phyloP scores from a whole-genome alignment of 257 asterid genomes.

The Penstemon newberryi region DNA sequence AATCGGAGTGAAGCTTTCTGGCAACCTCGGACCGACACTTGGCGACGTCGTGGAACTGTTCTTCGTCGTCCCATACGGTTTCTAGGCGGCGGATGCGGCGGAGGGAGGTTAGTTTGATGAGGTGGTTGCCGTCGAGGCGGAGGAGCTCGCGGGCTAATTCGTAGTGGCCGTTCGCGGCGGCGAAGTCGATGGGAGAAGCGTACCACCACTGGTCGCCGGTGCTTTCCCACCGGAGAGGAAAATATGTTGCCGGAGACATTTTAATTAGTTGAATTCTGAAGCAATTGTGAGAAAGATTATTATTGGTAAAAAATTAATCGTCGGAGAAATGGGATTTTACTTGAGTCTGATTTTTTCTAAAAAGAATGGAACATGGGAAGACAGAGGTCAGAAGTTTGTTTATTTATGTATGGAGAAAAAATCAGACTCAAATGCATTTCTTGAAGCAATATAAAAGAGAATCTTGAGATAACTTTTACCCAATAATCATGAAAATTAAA shows the following conservation, averaged over 20 bases:
- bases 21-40: conserved; percentile 74
- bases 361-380: no score
- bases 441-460: no score
- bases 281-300: background rate
- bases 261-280: background rate
- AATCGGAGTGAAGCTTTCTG: conserved; percentile 51
- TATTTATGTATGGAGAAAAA: no score
- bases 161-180: conserved; percentile 96
- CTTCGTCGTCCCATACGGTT: conserved; percentile 98
- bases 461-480: conserved; percentile 5
- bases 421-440: no score
- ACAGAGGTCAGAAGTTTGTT: no score
- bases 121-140: conserved; percentile 89
- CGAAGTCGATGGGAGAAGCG: conserved; percentile 95
- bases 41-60: conserved; percentile 80
- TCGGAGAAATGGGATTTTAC: no score
- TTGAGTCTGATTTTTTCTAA: no score
- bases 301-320: background rate
- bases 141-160: conserved; percentile 86
- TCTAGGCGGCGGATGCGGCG: conserved; percentile 87
- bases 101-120: conserved; percentile 81
- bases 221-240: conserved; percentile 98
- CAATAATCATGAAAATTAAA: background rate
- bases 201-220: conserved; percentile 99
- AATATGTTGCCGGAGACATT: conserved; percentile 51